These are phyloP conservation scores for Helenozyma rhizophorensis DNA, from an alignment of 805 yeast genomes.

Conservation along the genomic window DNA sequence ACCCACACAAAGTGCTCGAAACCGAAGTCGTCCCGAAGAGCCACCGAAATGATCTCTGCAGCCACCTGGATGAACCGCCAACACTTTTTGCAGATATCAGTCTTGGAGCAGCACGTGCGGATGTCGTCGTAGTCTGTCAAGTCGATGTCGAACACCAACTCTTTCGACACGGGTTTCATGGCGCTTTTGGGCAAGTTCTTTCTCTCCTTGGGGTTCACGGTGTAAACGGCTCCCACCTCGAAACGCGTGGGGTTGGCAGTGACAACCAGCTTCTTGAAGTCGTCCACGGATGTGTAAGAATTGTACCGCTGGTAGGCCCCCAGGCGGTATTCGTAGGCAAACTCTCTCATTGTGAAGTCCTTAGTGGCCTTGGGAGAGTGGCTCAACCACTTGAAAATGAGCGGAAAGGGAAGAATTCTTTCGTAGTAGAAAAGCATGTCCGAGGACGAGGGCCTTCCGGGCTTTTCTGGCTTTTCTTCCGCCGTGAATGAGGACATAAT, in stretches of 20 bases:
- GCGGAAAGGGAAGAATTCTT: conserved; percentile 67
- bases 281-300: conserved; percentile 62
- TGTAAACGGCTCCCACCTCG: conserved; percentile 90
- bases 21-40: conserved; percentile 85
- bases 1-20: conserved; percentile 88
- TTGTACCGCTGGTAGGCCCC: conserved; percentile 91
- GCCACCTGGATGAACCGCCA: conserved; percentile 92
- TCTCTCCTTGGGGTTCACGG: conserved; percentile 82
- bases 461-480: conserved; percentile 1
- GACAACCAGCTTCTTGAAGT: conserved; percentile 74
- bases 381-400: conserved; percentile 83
- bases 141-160: conserved; percentile 94
- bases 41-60: conserved; percentile 63
- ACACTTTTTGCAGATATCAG: conserved; percentile 81
- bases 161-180: conserved; percentile 79
- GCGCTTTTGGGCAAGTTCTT: conserved; percentile 71
- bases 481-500: not conserved
- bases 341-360: conserved; percentile 85
- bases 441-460: conserved; percentile 40
- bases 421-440: conserved; percentile 74
- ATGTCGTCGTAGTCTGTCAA: conserved; percentile 93
- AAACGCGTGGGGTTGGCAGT: conserved; percentile 81
- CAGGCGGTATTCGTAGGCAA: conserved; percentile 83
- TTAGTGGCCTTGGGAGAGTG: conserved; percentile 73
- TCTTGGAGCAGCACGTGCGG: conserved; percentile 89